Conservation (phyloP, 2,329 filamentous ascomycete genomes). For the Trichoderma simmonsii region DNA sequence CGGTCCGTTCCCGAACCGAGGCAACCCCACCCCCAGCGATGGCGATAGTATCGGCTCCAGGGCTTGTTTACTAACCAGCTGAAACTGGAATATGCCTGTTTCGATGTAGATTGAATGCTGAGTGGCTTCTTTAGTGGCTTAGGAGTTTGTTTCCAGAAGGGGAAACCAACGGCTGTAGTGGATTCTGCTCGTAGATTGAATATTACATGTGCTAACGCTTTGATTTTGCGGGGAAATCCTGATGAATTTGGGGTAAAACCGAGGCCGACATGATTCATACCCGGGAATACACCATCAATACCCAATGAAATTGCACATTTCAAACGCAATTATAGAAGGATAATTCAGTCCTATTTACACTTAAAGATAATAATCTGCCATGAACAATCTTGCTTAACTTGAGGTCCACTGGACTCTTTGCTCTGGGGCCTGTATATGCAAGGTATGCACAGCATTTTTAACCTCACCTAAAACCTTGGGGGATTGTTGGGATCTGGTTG, state of each 20-base stretch:
- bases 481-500: too few relatives aligned
- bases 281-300: background rate
- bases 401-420: background rate
- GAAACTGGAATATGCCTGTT: background rate
- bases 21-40: background rate
- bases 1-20: background rate
- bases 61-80: background rate
- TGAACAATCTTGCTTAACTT: background rate
- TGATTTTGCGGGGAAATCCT: background rate
- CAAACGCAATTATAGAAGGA: background rate
- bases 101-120: background rate
- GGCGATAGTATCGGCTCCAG: background rate
- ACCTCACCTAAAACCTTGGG: too few relatives aligned
- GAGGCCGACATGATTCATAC: background rate
- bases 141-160: background rate
- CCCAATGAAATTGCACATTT: background rate
- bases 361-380: too few relatives aligned
- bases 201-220: background rate
- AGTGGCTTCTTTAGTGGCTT: background rate
- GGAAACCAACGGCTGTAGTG: background rate
- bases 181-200: background rate
- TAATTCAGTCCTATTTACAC: background rate
- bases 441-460: too few relatives aligned
- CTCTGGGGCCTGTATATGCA: background rate
- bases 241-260: background rate